Conservation (phyloP, 176 grass and related monocot genomes). For the Hsuehochloa calcarea region DNA sequence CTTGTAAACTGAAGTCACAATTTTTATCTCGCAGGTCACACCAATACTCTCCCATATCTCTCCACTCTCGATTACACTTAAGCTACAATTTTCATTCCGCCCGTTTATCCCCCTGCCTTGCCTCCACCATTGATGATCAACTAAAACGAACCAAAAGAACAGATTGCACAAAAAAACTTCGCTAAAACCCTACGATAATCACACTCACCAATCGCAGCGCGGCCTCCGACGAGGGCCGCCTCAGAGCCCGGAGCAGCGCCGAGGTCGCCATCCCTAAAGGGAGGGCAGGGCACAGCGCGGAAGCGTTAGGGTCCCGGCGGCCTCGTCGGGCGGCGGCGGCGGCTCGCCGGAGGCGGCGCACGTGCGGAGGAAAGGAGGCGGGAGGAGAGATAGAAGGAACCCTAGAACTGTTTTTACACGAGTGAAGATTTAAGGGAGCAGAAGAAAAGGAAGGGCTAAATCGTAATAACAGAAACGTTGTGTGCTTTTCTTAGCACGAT, state of each 20-base stretch:
- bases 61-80: neutral
- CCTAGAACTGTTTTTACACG: neutral
- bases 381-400: neutral
- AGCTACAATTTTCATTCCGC: neutral
- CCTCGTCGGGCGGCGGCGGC: neutral
- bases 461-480: neutral
- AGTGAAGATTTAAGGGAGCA: neutral
- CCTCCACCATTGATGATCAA: neutral
- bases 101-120: neutral
- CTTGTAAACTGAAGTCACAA: neutral
- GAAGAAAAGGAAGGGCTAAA: neutral
- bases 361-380: neutral
- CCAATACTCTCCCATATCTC: neutral
- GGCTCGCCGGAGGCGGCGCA: slow-evolving; percentile 20
- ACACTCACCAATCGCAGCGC: slow-evolving; percentile 50
- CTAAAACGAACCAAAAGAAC: neutral
- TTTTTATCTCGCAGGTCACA: neutral
- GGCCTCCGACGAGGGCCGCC: slow-evolving; percentile 32
- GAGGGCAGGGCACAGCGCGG: neutral
- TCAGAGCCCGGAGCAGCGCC: slow-evolving; percentile 52
- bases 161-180: neutral
- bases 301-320: neutral
- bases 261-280: slow-evolving; percentile 45
- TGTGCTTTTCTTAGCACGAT: neutral
- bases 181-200: neutral